Evolutionary conservation across 1,284 basidiomycete genomes (phyloP).

Genomic region (Sporisorium graminicola): DNA sequence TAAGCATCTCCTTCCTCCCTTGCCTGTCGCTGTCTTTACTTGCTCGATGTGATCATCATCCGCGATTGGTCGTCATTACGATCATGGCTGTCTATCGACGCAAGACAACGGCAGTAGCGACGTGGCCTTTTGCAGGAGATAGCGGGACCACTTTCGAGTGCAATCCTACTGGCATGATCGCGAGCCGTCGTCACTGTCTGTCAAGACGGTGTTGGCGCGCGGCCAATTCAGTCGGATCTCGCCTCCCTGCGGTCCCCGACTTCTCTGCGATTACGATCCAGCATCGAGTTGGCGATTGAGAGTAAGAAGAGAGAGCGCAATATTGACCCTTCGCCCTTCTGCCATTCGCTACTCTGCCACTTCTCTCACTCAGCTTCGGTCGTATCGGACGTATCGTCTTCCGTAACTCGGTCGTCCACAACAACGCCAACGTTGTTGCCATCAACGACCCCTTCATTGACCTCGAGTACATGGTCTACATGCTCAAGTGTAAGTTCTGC

Average conservation of each 20-base stretch:
- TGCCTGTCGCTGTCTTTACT: background rate
- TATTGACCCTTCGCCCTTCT: slow-evolving; percentile 7
- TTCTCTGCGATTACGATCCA: background rate
- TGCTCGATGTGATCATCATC: background rate
- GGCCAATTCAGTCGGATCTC: background rate
- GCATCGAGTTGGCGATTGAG: background rate
- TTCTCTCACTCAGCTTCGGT: slow-evolving; percentile 57
- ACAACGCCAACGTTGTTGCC: slow-evolving; percentile 62
- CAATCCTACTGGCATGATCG: background rate
- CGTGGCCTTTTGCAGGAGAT: background rate
- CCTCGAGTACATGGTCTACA: slow-evolving; percentile 79
- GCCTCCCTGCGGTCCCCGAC: background rate
- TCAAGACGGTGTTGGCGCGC: background rate
- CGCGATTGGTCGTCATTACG: background rate
- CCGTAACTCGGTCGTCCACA: slow-evolving; percentile 76
- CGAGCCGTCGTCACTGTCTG: background rate
- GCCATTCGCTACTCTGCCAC: background rate
- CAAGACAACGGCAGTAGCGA: background rate
- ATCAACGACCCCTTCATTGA: slow-evolving; percentile 86
- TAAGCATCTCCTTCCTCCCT: slow-evolving; percentile 31
- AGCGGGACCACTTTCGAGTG: background rate
- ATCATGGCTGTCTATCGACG: background rate
- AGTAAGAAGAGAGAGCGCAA: background rate
- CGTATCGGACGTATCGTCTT: slow-evolving; percentile 80
- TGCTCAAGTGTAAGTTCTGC: slow-evolving; percentile 83